Percentiles rank a stretch among this genome's conserved stretches.
Evolutionary conservation across 345 rosid genomes (phyloP).

Genomic region (Cardiospermum halicacabum): DNA sequence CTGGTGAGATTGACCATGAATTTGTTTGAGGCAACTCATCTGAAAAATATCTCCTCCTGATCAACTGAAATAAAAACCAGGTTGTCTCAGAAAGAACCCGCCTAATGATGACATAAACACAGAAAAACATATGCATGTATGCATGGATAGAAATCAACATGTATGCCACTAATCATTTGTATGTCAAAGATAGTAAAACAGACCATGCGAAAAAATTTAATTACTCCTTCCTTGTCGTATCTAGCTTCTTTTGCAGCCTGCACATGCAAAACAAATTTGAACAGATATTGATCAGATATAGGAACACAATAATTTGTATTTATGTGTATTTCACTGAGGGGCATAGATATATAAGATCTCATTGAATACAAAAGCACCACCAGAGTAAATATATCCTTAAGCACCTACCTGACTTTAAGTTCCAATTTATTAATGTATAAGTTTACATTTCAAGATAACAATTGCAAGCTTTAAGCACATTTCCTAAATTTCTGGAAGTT

Average conservation of each 20-base stretch:
- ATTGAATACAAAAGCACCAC: neutral
- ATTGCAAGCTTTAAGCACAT: neutral
- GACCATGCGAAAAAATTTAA: slow-evolving; percentile 78
- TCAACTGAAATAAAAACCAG: slow-evolving; percentile 48
- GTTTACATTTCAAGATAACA: too few relatives aligned
- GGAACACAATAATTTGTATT: neutral
- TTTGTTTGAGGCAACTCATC: slow-evolving; percentile 69
- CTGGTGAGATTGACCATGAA: slow-evolving; percentile 72
- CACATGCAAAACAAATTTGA: slow-evolving; percentile 19
- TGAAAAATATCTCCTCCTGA: slow-evolving; percentile 89
- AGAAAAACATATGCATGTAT: neutral
- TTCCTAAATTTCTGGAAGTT: neutral
- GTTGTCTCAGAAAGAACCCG: neutral
- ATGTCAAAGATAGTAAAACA: slow-evolving; percentile 20
- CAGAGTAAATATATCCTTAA: neutral
- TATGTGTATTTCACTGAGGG: neutral
- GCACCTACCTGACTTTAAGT: neutral
- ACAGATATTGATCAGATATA: neutral
- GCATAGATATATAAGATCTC: neutral
- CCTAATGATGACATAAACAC: neutral
- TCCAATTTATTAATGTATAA: neutral
- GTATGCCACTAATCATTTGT: neutral
- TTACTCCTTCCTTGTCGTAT: slow-evolving; percentile 88
- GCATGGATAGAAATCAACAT: neutral
- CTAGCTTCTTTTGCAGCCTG: slow-evolving; percentile 98